Percentiles rank a stretch among this genome's conserved stretches.
Evolutionary conservation across 2,329 filamentous ascomycete genomes (phyloP).

Genomic region (Graphium sp.): DNA sequence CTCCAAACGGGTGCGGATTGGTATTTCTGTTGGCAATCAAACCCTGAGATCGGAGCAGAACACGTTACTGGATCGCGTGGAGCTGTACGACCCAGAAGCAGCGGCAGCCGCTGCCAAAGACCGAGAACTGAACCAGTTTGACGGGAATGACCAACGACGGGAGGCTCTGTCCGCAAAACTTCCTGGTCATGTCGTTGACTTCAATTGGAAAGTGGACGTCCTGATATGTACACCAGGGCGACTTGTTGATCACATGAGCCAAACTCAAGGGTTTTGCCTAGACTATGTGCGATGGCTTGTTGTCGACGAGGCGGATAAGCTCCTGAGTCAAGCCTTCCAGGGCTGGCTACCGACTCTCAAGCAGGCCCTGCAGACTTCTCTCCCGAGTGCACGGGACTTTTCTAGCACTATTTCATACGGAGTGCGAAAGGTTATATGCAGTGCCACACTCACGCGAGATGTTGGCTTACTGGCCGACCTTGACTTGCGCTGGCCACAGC

Average conservation of each 20-base stretch:
- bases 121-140: too few relatives aligned
- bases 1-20: constrained; percentile 58
- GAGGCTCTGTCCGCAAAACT: constrained; percentile 20
- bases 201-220: constrained; percentile 63
- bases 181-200: constrained; percentile 46
- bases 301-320: constrained; percentile 84
- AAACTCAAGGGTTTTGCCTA: constrained; percentile 67
- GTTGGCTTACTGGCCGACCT: constrained; percentile 63
- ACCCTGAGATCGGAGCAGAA: constrained; percentile 50
- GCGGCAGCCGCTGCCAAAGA: constrained; percentile 29
- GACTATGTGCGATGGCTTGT: constrained; percentile 73
- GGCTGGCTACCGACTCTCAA: constrained; percentile 70
- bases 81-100: constrained; percentile 46
- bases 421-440: constrained; percentile 70
- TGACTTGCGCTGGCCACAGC: constrained; percentile 53
- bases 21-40: constrained; percentile 68
- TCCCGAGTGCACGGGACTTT: constrained; percentile 9
- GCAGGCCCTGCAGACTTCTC: constrained; percentile 15
- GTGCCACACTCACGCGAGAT: constrained; percentile 83
- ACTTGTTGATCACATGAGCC: constrained; percentile 76
- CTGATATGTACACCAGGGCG: constrained; percentile 84
- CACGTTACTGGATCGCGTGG: constrained; percentile 24
- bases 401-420: constrained; percentile 32
- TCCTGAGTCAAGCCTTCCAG: constrained; percentile 83
- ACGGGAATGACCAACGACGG: constrained; percentile 14